These are phyloP conservation scores for Celoporthe dispersa DNA, from an alignment of 2,329 filamentous ascomycete genomes.

Conservation along the genomic window DNA sequence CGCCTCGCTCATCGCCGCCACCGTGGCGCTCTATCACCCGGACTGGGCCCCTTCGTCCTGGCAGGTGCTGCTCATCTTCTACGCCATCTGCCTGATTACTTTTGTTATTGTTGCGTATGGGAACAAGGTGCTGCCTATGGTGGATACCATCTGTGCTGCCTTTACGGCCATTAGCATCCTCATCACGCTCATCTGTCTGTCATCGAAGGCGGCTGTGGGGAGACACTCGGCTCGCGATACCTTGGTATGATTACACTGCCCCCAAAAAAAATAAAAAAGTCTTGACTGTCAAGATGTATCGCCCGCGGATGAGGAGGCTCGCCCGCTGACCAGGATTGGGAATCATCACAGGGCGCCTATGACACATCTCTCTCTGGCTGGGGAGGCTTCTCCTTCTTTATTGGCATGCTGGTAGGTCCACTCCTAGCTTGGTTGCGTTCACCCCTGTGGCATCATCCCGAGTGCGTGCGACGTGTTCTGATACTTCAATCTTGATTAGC, in stretches of 20 bases:
- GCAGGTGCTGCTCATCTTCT: constrained; percentile 67
- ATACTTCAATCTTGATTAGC: constrained; percentile 33
- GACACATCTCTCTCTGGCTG: constrained; percentile 61
- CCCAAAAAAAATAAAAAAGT: too few species aligned
- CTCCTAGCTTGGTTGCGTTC: not conserved
- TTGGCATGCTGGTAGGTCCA: constrained; percentile 54
- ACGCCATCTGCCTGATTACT: constrained; percentile 59
- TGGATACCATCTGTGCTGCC: constrained; percentile 60
- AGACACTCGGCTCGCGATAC: constrained; percentile 56
- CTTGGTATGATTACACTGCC: too few species aligned
- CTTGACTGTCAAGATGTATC: too few species aligned
- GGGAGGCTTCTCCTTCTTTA: constrained; percentile 65
- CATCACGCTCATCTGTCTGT: constrained; percentile 60
- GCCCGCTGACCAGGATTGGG: not conserved
- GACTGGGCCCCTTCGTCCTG: constrained; percentile 56
- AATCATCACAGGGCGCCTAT: constrained; percentile 49
- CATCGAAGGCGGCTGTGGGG: constrained; percentile 57
- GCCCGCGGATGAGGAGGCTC: not conserved
- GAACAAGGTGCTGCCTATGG: constrained; percentile 60
- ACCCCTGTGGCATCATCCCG: not conserved
- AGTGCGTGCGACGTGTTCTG: not conserved
- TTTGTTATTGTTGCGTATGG: constrained; percentile 61
- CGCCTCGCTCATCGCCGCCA: constrained; percentile 56
- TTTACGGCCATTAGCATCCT: constrained; percentile 62
- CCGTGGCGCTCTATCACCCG: constrained; percentile 57